Evolutionary conservation across 2,329 filamentous ascomycete genomes (phyloP).

Genomic region (Aureobasidium subglaciale): DNA sequence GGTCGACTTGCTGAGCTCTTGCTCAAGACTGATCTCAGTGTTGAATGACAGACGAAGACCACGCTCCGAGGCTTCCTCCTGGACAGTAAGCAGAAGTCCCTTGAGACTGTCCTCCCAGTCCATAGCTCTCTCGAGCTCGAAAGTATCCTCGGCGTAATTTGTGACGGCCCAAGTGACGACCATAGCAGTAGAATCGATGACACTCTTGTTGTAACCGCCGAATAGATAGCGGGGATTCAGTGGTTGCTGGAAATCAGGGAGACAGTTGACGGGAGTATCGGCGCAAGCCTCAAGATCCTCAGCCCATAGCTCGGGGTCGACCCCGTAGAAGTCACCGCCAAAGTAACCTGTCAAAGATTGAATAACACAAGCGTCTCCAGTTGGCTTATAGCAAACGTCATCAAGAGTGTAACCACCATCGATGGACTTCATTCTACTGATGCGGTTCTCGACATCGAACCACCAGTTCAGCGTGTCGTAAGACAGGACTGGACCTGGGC

Average conservation of each 20-base stretch:
- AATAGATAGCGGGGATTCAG: conserved; percentile 79
- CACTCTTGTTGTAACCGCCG: conserved; percentile 64
- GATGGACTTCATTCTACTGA: conserved; percentile 64
- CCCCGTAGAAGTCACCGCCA: conserved; percentile 55
- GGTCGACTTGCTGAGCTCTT: conserved; percentile 95
- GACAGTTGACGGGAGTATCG: conserved; percentile 71
- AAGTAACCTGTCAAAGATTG: conserved; percentile 92
- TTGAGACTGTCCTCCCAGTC: conserved; percentile 84
- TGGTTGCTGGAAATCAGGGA: conserved; percentile 83
- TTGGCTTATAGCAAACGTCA: conserved; percentile 92
- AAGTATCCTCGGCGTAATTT: conserved; percentile 69
- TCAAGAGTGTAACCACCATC: conserved; percentile 62
- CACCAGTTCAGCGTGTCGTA: conserved; percentile 91
- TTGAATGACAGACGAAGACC: conserved; percentile 88
- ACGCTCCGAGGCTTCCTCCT: conserved; percentile 67
- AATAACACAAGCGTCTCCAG: conserved; percentile 79
- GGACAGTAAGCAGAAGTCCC: conserved; percentile 65
- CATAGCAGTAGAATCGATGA: conserved; percentile 69
- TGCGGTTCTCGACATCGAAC: conserved; percentile 78
- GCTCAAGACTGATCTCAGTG: conserved; percentile 87
- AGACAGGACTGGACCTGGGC: conserved; percentile 69
- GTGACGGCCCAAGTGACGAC: conserved; percentile 93
- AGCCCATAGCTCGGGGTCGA: conserved; percentile 63
- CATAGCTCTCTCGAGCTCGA: conserved; percentile 65
- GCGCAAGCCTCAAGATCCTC: conserved; percentile 66